These are phyloP conservation scores for Euphorbia corollata DNA, from an alignment of 441 rosid species.

Conservation along the genomic window DNA sequence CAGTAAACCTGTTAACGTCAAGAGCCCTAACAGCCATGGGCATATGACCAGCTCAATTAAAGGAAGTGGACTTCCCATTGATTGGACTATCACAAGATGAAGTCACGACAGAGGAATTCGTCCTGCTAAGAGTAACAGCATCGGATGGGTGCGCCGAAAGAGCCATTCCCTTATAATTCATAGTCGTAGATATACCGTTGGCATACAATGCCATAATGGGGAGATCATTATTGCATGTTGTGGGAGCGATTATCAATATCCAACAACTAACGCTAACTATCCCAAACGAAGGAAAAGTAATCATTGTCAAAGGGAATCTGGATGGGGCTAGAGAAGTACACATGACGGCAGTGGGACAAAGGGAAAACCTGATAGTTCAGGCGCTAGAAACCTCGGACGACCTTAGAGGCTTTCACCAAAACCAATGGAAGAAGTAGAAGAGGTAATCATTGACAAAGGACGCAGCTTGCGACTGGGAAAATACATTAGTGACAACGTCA, in stretches of 20 bases:
- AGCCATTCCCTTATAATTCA: too few species aligned
- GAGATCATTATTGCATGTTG: too few species aligned
- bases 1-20: not conserved
- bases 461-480: not conserved
- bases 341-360: not conserved
- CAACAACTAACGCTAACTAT: too few species aligned
- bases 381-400: not conserved
- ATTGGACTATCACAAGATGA: not conserved
- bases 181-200: too few species aligned
- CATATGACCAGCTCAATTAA: not conserved
- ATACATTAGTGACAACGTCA: too few species aligned
- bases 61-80: not conserved
- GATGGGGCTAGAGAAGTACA: not conserved
- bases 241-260: too few species aligned
- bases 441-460: not conserved
- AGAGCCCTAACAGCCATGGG: not conserved
- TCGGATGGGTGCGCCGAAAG: not conserved
- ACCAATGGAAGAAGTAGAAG: not conserved
- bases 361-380: not conserved
- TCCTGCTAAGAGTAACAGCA: too few species aligned
- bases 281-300: too few species aligned
- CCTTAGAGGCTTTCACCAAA: not conserved
- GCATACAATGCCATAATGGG: too few species aligned
- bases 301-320: not conserved
- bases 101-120: not conserved